A percentile compares a stretch with the other conserved stretches of the same genome.
Conservation (phyloP, 306 rosid genomes). For the Vigna nakashimae region DNA sequence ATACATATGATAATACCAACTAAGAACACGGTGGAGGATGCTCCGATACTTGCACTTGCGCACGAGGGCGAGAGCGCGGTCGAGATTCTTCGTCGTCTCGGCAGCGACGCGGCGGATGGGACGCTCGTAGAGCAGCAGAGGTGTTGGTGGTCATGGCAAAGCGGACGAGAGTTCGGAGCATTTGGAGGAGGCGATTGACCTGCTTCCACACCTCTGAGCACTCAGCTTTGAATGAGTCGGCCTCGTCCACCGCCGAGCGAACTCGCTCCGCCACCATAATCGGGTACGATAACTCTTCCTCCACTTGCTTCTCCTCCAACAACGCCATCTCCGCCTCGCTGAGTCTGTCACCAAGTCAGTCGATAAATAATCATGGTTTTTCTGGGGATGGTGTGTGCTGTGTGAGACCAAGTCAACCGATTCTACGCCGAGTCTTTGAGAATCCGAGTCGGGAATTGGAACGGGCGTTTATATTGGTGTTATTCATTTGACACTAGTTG, state of each 20-base stretch:
- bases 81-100: slow-evolving; percentile 65
- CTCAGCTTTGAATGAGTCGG: slow-evolving; percentile 64
- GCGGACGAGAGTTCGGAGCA: slow-evolving; percentile 72
- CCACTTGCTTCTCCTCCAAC: slow-evolving; percentile 61
- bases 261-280: slow-evolving; percentile 72
- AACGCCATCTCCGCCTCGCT: slow-evolving; percentile 53
- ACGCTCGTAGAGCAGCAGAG: slow-evolving; percentile 62
- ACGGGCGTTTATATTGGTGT: background rate
- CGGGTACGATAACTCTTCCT: slow-evolving; percentile 66
- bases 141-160: slow-evolving; percentile 54
- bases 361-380: background rate
- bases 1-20: no score
- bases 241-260: slow-evolving; percentile 61
- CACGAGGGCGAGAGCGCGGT: slow-evolving; percentile 62
- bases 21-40: slow-evolving; percentile 61
- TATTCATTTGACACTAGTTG: no score
- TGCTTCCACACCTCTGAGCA: slow-evolving; percentile 70
- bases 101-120: slow-evolving; percentile 67
- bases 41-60: slow-evolving; percentile 73
- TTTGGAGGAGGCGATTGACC: slow-evolving; percentile 67
- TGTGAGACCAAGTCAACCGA: slow-evolving; percentile 36
- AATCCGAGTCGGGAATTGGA: slow-evolving; percentile 38
- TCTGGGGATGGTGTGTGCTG: background rate
- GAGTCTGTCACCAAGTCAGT: background rate
- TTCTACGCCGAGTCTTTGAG: slow-evolving; percentile 44